phyloP scores from a whole-genome alignment of 768 basidiomycete genomes.

The Mycena galopus region DNA sequence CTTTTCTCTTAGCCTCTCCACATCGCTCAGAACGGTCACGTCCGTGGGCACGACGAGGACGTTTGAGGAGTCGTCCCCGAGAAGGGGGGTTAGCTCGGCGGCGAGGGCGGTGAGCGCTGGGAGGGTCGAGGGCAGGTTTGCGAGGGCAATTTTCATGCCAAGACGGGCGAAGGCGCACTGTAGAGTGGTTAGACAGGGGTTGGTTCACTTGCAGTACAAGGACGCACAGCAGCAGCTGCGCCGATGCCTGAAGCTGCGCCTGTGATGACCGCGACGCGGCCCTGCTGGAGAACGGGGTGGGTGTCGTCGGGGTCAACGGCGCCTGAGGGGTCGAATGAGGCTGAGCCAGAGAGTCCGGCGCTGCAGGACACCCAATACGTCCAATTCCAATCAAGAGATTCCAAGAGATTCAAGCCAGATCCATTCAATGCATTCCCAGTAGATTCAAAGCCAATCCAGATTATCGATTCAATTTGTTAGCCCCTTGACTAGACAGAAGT shows the following conservation, averaged over 20 bases:
- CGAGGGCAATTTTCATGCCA: constrained; percentile 83
- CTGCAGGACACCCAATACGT: constrained; percentile 50
- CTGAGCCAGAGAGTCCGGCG: constrained; percentile 37
- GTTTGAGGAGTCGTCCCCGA: constrained; percentile 68
- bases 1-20: constrained; percentile 75
- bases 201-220: constrained; percentile 48
- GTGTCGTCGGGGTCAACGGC: constrained; percentile 10
- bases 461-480: no score
- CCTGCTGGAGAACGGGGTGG: constrained; percentile 66
- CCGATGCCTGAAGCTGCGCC: constrained; percentile 87
- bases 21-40: constrained; percentile 79
- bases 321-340: constrained; percentile 43
- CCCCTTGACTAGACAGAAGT: not conserved
- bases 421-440: not conserved
- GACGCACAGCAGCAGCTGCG: constrained; percentile 76
- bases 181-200: not conserved
- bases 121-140: constrained; percentile 65
- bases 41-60: constrained; percentile 82
- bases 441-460: not conserved
- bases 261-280: constrained; percentile 84
- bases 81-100: constrained; percentile 62
- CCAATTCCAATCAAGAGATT: constrained; percentile 42
- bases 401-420: not conserved
- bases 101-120: constrained; percentile 63
- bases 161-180: constrained; percentile 56